These are phyloP conservation scores for Drechslera avenae DNA, from an alignment of 2,329 filamentous ascomycete genomes.

Conservation along the genomic window DNA sequence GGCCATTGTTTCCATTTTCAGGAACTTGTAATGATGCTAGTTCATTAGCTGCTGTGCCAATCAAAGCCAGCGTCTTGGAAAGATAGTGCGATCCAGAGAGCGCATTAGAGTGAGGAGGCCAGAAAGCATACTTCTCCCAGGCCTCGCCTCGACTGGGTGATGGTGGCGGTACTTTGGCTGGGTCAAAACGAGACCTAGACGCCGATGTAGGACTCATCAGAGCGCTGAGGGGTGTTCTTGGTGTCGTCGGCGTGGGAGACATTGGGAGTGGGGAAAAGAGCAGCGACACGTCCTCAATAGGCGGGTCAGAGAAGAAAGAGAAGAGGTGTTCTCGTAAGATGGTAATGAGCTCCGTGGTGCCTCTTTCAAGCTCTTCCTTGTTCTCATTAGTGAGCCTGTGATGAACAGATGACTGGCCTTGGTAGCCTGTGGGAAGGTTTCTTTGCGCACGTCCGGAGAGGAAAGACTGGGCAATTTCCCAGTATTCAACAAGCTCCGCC, in stretches of 20 bases:
- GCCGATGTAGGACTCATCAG: constrained; percentile 66
- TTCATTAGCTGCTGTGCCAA: constrained; percentile 86
- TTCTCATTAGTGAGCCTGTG: constrained; percentile 78
- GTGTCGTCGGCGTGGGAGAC: constrained; percentile 66
- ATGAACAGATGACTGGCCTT: constrained; percentile 79
- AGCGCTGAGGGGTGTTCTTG: constrained; percentile 60
- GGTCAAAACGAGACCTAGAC: constrained; percentile 79
- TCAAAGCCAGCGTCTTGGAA: constrained; percentile 76
- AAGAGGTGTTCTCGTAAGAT: constrained; percentile 79
- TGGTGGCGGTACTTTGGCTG: constrained; percentile 75
- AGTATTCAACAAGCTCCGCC: constrained; percentile 90
- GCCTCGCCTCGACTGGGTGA: constrained; percentile 75
- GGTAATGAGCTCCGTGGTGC: constrained; percentile 79
- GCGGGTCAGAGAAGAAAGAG: constrained; percentile 83
- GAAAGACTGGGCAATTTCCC: constrained; percentile 89
- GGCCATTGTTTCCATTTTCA: constrained; percentile 58
- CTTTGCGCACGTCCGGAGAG: constrained; percentile 84
- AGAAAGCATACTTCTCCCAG: constrained; percentile 96
- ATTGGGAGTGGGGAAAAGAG: constrained; percentile 80
- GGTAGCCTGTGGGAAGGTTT: constrained; percentile 77
- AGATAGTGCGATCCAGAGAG: constrained; percentile 91
- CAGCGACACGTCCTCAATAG: constrained; percentile 86
- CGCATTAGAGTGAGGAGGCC: constrained; percentile 91
- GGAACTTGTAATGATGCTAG: constrained; percentile 77
- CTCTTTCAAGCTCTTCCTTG: constrained; percentile 73